Conservation (phyloP, 1,139 yeast species). For the Protomyces lactucae-debilis region DNA sequence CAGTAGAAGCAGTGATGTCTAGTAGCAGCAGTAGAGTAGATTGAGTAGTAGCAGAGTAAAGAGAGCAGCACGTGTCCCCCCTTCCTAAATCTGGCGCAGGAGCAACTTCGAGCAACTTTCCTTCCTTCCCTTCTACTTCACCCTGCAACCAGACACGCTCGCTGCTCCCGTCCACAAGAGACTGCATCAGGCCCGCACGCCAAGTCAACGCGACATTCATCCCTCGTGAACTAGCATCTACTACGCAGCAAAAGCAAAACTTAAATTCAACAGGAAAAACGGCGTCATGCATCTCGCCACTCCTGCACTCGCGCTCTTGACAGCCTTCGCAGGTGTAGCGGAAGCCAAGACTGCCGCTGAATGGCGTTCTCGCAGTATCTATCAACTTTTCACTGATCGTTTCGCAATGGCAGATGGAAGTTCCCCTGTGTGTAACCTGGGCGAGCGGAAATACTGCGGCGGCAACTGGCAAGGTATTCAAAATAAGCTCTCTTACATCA, state of each 20-base stretch:
- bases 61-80: no score
- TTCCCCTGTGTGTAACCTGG: conserved; percentile 23
- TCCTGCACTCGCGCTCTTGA: not conserved
- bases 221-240: no score
- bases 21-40: not conserved
- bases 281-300: not conserved
- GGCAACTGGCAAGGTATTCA: conserved; percentile 31
- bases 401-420: conserved; percentile 28
- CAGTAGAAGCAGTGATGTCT: not conserved
- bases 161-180: no score
- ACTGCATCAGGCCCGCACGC: no score
- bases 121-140: no score
- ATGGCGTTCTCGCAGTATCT: conserved; percentile 30
- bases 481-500: conserved; percentile 27
- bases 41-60: not conserved
- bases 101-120: no score
- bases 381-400: conserved; percentile 30
- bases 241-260: not conserved
- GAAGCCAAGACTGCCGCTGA: conserved; percentile 17
- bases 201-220: no score
- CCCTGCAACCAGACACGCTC: no score
- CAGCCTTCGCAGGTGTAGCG: not conserved
- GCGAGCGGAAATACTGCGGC: conserved; percentile 28
- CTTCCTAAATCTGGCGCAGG: no score
- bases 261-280: not conserved